Conservation (phyloP, 1,284 basidiomycete species). For the Polyporus tsugae region DNA sequence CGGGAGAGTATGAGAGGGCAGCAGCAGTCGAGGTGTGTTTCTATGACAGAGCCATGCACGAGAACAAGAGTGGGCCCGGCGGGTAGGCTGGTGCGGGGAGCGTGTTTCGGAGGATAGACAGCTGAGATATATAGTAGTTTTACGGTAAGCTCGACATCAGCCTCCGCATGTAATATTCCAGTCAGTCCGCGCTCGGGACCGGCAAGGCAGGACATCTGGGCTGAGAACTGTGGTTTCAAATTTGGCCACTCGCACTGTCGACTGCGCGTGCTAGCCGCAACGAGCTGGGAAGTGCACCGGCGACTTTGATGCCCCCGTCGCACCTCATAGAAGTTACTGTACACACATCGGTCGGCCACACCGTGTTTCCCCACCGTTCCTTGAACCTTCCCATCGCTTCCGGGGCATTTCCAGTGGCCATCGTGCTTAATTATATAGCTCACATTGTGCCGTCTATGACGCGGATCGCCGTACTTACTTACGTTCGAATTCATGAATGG, state of each 20-base stretch:
- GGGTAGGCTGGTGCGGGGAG: neutral
- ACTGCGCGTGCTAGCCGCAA: neutral
- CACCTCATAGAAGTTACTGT: too few relatives aligned
- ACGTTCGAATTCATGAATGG: too few relatives aligned
- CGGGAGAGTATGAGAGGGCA: neutral
- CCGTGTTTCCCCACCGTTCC: neutral
- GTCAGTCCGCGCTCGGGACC: slow-evolving; percentile 5
- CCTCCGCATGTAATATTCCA: neutral
- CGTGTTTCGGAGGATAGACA: neutral
- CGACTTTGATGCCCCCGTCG: neutral
- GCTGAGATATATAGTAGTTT: neutral
- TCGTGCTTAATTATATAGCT: too few relatives aligned
- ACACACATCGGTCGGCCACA: neutral
- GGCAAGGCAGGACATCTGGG: neutral
- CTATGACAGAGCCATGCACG: slow-evolving; percentile 14
- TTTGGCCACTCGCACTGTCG: neutral
- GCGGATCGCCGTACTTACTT: too few relatives aligned
- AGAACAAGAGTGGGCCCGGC: neutral
- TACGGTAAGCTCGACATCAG: slow-evolving; percentile 1
- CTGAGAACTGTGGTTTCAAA: neutral
- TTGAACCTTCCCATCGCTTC: neutral
- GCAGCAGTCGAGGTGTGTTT: neutral
- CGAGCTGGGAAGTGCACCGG: neutral
- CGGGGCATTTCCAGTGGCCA: too few relatives aligned
- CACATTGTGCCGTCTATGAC: too few relatives aligned